These are phyloP conservation scores for Ustilaginoidea virens DNA, from an alignment of 2,329 filamentous ascomycete genomes.

Conservation along the genomic window DNA sequence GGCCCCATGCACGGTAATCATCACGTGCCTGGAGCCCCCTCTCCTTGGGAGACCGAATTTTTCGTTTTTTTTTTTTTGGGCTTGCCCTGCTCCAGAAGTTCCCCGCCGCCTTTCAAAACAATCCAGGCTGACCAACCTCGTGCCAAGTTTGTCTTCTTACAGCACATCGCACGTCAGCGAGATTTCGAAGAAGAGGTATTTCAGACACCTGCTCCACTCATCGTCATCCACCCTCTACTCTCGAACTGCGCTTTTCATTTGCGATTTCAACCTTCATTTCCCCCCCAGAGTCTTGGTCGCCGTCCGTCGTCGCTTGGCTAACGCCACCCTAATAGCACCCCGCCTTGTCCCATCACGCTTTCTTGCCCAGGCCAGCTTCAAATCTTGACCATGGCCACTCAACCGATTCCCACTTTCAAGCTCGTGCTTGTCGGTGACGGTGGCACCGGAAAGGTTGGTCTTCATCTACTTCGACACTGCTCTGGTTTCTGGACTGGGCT, in stretches of 20 bases:
- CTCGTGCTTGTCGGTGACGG: constrained; percentile 98
- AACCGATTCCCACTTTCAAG: constrained; percentile 77
- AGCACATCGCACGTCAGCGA: constrained; percentile 15
- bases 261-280: too few species aligned
- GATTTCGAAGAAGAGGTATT: constrained; percentile 8
- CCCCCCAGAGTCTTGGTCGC: too few species aligned
- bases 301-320: constrained; percentile 12
- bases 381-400: constrained; percentile 45
- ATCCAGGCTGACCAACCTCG: constrained; percentile 18
- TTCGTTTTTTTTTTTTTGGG: constrained; percentile 26
- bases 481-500: too few species aligned
- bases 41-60: constrained; percentile 24
- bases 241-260: not conserved
- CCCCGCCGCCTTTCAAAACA: constrained; percentile 28
- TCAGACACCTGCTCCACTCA: too few species aligned
- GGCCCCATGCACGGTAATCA: too few species aligned
- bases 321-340: constrained; percentile 22
- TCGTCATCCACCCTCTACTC: constrained; percentile 9
- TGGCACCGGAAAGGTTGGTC: constrained; percentile 88
- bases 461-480: constrained; percentile 8
- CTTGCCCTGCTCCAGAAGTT: constrained; percentile 20
- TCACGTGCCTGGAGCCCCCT: constrained; percentile 20
- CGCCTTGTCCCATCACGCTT: constrained; percentile 31
- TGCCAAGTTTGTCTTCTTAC: constrained; percentile 20
- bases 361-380: constrained; percentile 8